Conservation (phyloP, 176 grass and related monocot genomes). For the Cymbopogon citratus region DNA sequence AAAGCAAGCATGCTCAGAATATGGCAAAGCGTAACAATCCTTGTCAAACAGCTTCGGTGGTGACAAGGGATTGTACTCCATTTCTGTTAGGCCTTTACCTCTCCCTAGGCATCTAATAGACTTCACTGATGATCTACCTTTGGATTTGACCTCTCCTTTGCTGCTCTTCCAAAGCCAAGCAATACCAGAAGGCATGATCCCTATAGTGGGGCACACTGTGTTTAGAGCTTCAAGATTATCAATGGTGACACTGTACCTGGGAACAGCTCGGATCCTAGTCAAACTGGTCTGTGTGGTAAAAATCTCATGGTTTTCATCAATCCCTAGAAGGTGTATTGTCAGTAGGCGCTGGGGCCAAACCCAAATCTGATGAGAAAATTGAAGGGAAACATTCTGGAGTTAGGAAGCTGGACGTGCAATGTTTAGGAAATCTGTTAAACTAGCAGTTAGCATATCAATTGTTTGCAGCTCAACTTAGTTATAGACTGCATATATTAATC, state of each 20-base stretch:
- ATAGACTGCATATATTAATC: neutral
- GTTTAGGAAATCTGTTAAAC: neutral
- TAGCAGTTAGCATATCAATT: neutral
- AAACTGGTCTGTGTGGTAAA: conserved; percentile 76
- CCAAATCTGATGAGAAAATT: conserved; percentile 54
- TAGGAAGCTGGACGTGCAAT: neutral
- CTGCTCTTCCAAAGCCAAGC: conserved; percentile 45
- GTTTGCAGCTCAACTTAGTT: conserved; percentile 3
- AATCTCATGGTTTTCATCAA: conserved; percentile 46
- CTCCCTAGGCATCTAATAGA: conserved; percentile 6
- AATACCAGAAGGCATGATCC: conserved; percentile 72
- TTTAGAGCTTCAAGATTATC: conserved; percentile 78
- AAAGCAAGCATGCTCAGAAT: conserved; percentile 83
- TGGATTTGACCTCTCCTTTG: neutral
- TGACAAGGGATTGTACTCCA: conserved; percentile 30
- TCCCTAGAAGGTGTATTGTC: conserved; percentile 73
- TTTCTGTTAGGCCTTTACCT: neutral
- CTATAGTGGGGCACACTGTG: conserved; percentile 61
- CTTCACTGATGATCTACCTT: conserved; percentile 17
- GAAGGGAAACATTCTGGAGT: neutral
- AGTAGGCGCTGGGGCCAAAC: conserved; percentile 85
- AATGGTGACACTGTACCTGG: conserved; percentile 64
- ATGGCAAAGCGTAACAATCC: conserved; percentile 60
- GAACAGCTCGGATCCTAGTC: conserved; percentile 69
- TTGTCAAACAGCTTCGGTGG: conserved; percentile 52